Base-by-base conservation (phyloP, 176 grass and related monocot species). In the Eleusine indica region DNA sequence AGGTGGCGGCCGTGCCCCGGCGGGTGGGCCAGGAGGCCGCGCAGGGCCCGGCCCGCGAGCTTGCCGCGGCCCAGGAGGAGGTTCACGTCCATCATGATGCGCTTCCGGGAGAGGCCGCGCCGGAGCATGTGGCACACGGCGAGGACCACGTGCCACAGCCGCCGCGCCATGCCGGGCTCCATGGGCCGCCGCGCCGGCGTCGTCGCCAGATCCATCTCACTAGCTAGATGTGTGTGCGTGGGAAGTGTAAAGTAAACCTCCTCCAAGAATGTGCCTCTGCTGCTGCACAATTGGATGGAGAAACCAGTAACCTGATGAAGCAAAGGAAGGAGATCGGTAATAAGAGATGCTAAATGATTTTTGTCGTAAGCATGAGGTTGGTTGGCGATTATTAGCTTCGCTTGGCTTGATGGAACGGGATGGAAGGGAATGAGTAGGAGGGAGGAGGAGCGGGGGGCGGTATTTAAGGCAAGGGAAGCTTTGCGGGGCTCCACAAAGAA, bases 111-210 rank as follows among this genome's bases (percentile, higher is more conserved):
- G 40, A 98, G 41, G 12, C 92, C 90, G 47, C 94, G 91, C 11
- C 92, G 92, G 7, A 98, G 39, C 88, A 93, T 98, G 86, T 90
- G 88, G 90, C 91, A 95, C 64, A 91, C 87, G 77, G 89, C 84
- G 30, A 92, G 86, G 56, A 94, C 80, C 18, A 94, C 88, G 82
- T 93, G 90, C 92, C 88, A 94, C 80, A 94, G 68, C 66, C 92
- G 90, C 82, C 94, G 88, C 74, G 79, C 89, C 41, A 91, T 19
- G 16, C 74, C 89, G 3, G 87, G n/a, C 73, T 97, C 92, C 92
- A 94, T 94, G 5, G 88, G 61, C n/a, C 60, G 88, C 51, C 84
- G 79, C 79, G 74, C 74, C 67, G 88, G 84, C 21, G 88, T 78
- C 80, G 12, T 79, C 5, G 74, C 84, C 0, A 86, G 74, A 51